Evolutionary conservation across 257 asterid species (phyloP).

Genomic region (Solanum boliviense): DNA sequence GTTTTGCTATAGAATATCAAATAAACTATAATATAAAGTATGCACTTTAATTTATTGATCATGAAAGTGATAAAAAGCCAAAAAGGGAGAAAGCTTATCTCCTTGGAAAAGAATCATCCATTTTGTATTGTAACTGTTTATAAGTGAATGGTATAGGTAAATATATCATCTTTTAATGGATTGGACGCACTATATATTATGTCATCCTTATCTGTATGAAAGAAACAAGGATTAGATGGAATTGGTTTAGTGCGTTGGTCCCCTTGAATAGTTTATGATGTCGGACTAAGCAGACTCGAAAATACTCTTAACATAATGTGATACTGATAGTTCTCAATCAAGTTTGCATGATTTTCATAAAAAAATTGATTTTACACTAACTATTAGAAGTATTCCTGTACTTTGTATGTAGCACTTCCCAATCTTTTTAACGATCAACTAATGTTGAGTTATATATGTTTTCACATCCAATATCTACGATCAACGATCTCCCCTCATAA

Average conservation of each 20-base stretch:
- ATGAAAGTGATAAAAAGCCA: neutral
- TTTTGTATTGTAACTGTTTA: neutral
- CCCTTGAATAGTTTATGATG: neutral
- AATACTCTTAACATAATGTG: neutral
- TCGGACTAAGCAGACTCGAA: neutral
- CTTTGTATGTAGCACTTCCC: neutral
- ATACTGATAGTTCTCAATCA: neutral
- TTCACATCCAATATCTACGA: neutral
- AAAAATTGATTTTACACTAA: neutral
- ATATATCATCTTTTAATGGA: neutral
- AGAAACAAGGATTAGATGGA: neutral
- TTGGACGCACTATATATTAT: neutral
- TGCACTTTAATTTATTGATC: neutral
- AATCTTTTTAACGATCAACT: neutral
- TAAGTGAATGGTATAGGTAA: neutral
- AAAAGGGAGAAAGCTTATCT: neutral
- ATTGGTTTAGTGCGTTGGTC: neutral
- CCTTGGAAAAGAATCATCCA: neutral
- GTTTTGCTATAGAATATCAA: neutral
- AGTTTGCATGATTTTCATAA: neutral
- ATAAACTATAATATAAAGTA: neutral
- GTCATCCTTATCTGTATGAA: neutral
- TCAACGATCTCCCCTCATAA: neutral
- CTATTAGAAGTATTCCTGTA: accelerated
- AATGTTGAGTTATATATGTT: neutral